A percentile compares a stretch with the other conserved stretches of the same genome.
Evolutionary conservation across 2,329 filamentous ascomycete species (phyloP).

Genomic region (Laburnicola sp.): DNA sequence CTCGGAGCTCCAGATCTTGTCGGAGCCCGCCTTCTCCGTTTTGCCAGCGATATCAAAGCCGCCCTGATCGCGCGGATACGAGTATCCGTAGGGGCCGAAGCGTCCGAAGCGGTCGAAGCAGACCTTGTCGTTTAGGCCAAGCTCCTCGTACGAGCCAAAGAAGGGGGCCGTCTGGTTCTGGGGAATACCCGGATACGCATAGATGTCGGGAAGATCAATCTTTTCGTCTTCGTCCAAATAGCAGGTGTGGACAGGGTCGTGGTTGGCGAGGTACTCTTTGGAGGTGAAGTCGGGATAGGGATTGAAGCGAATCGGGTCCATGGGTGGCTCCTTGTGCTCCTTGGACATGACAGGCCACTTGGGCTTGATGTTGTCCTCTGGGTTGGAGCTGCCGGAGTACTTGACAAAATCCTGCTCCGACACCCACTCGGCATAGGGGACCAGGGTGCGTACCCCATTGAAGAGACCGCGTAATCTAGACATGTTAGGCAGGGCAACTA

Average conservation of each 20-base stretch:
- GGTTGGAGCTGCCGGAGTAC: conserved; percentile 43
- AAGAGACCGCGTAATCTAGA: conserved; percentile 52
- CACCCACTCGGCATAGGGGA: conserved; percentile 47
- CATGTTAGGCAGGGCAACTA: conserved; percentile 16
- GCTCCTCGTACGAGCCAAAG: conserved; percentile 54
- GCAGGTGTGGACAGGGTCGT: conserved; percentile 62
- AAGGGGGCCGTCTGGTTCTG: conserved; percentile 53
- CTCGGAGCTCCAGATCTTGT: conserved; percentile 55
- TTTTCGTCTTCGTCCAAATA: conserved; percentile 64
- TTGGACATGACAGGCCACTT: conserved; percentile 41
- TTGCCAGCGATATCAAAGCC: conserved; percentile 54
- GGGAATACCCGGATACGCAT: conserved; percentile 62
- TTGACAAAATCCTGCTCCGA: conserved; percentile 52
- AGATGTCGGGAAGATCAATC: conserved; percentile 62
- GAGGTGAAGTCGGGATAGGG: conserved; percentile 52
- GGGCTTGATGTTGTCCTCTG: conserved; percentile 44
- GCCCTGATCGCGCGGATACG: conserved; percentile 50
- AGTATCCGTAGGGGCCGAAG: conserved; percentile 56
- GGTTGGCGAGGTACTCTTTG: conserved; percentile 50
- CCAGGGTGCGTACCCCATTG: conserved; percentile 53
- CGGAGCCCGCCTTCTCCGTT: conserved; percentile 49
- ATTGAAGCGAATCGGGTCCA: conserved; percentile 48
- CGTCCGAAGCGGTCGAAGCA: conserved; percentile 58
- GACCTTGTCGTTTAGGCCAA: conserved; percentile 52
- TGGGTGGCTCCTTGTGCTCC: conserved; percentile 43